These are phyloP conservation scores for Trichoderma polysporum DNA, from an alignment of 2,329 filamentous ascomycete genomes.

Conservation along the genomic window DNA sequence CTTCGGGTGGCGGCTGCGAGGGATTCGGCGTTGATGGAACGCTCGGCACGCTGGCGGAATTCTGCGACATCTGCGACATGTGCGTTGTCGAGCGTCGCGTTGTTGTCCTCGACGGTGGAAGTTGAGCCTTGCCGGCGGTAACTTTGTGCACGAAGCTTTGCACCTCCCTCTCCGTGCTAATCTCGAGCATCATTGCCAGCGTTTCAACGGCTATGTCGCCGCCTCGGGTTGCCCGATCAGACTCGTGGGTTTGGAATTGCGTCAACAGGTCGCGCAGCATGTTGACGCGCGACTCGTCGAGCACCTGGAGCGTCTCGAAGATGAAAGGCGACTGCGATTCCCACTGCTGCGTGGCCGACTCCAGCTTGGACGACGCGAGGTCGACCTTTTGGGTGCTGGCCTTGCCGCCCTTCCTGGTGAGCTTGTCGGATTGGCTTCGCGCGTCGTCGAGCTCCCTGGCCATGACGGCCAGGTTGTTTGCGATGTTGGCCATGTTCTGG, in stretches of 20 bases:
- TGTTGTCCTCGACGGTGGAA: conserved; percentile 42
- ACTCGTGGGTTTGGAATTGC: conserved; percentile 88
- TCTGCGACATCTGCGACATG: conserved; percentile 20
- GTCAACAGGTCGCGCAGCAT: conserved; percentile 88
- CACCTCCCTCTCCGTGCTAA: conserved; percentile 85
- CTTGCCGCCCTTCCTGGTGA: conserved; percentile 74
- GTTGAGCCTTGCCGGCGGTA: conserved; percentile 41
- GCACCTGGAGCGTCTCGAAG: conserved; percentile 86
- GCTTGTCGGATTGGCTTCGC: conserved; percentile 81
- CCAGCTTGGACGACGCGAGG: conserved; percentile 68
- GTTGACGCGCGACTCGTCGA: conserved; percentile 87
- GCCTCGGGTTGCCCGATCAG: conserved; percentile 78
- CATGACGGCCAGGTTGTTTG: conserved; percentile 74
- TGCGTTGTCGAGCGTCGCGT: conserved; percentile 42
- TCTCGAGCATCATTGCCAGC: conserved; percentile 78
- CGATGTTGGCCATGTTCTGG: conserved; percentile 75
- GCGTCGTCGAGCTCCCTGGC: conserved; percentile 83
- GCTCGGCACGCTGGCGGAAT: conserved; percentile 18
- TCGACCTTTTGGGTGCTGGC: conserved; percentile 77
- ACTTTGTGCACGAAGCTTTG: conserved; percentile 60
- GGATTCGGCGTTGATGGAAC: conserved; percentile 20
- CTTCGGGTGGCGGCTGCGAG: conserved; percentile 24
- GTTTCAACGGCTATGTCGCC: conserved; percentile 75
- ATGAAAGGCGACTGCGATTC: conserved; percentile 92
- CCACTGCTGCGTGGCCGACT: conserved; percentile 82